A percentile compares a stretch with the other conserved stretches of the same genome.
These are phyloP conservation scores for Stephanodiscus minutulus DNA, from an alignment of 108 stramenopile species.

Conservation along the genomic window DNA sequence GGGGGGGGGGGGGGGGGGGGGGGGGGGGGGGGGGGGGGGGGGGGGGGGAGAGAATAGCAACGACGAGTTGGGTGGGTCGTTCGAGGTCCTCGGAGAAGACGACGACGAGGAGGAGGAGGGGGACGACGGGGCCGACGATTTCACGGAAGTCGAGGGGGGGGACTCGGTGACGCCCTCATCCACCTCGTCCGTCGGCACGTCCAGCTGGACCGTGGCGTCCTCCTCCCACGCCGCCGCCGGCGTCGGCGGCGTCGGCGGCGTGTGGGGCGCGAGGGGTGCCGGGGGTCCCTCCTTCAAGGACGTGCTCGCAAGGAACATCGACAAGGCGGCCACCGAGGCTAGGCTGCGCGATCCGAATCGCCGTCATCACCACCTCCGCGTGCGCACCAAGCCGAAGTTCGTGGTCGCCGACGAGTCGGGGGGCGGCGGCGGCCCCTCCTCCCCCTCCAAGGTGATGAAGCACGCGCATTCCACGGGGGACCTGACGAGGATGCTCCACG, in stretches of 20 bases:
- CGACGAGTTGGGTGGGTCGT: conserved; percentile 26
- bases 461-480: conserved; percentile 49
- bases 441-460: conserved; percentile 10
- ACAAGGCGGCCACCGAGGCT: conserved; percentile 34
- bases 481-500: conserved; percentile 30
- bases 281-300: conserved; percentile 40
- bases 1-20: background rate
- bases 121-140: conserved; percentile 3
- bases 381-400: conserved; percentile 49
- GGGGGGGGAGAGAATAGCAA: conserved; percentile 10
- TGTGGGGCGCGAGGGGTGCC: conserved; percentile 28
- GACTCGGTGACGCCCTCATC: conserved; percentile 22
- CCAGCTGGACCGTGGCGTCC: conserved; percentile 39
- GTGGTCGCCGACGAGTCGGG: conserved; percentile 29
- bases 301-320: conserved; percentile 13
- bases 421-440: background rate
- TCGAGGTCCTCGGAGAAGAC: conserved; percentile 23
- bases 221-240: conserved; percentile 4
- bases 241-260: background rate
- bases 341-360: conserved; percentile 41
- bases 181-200: conserved; percentile 36
- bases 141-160: conserved; percentile 8
- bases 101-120: conserved; percentile 8
- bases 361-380: conserved; percentile 33
- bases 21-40: background rate